These are phyloP conservation scores for Jamesozyma gamospora DNA, from an alignment of 805 yeast species.

Conservation along the genomic window DNA sequence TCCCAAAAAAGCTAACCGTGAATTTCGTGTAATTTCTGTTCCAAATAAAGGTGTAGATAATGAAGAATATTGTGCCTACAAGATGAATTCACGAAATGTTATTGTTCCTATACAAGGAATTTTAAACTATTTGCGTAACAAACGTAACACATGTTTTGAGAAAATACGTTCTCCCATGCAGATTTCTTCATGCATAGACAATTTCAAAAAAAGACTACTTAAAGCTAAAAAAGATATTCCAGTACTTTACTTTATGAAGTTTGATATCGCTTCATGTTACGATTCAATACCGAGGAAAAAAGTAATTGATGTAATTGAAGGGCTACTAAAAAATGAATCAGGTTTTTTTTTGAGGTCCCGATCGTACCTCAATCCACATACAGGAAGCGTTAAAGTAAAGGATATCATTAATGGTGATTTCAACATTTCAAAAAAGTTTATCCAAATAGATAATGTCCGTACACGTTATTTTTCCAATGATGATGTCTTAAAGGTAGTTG, in stretches of 20 bases:
- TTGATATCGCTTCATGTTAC: slow-evolving; percentile 70
- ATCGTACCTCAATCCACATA: slow-evolving; percentile 14
- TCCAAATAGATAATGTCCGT: slow-evolving; percentile 27
- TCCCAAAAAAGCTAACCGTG: slow-evolving; percentile 44
- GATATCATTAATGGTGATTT: slow-evolving; percentile 16
- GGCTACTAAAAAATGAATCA: slow-evolving; percentile 9
- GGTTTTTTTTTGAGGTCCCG: slow-evolving; percentile 25
- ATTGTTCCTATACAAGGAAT: slow-evolving; percentile 37
- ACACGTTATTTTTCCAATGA: slow-evolving; percentile 32
- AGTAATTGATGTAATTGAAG: slow-evolving; percentile 29
- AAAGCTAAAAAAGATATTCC: slow-evolving; percentile 24
- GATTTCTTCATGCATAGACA: slow-evolving; percentile 31
- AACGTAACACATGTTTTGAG: slow-evolving; percentile 20
- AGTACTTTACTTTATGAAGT: slow-evolving; percentile 44
- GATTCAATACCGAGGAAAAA: slow-evolving; percentile 53
- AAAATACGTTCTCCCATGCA: slow-evolving; percentile 37
- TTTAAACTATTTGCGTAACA: slow-evolving; percentile 28
- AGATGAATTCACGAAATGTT: slow-evolving; percentile 29
- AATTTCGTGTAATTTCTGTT: slow-evolving; percentile 50
- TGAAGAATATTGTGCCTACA: slow-evolving; percentile 29
- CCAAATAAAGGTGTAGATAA: slow-evolving; percentile 36
- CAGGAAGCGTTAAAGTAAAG: slow-evolving; percentile 5
- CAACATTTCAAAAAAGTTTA: slow-evolving; percentile 5
- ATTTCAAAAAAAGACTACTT: slow-evolving; percentile 29
- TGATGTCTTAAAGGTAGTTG: slow-evolving; percentile 38